Evolutionary conservation across 2,329 filamentous ascomycete genomes (phyloP), one percentile per base, ranked within the genome.

Genomic region (Pseudohalonectria lignicola): DNA sequence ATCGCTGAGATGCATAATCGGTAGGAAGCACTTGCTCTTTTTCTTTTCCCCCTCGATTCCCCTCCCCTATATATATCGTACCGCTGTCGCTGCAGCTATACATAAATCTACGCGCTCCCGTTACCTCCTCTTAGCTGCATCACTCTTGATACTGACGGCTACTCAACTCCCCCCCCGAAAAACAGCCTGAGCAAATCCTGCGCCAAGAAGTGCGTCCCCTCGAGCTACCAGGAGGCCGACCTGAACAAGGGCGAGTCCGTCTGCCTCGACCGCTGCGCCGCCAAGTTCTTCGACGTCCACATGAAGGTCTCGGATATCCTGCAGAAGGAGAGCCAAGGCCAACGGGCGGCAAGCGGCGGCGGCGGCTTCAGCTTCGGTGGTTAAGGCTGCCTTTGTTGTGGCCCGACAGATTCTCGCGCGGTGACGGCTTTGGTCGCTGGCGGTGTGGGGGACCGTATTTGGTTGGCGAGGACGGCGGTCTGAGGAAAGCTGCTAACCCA

Each of bases 231-330:
- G 60, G 92, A 98, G 69, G 79, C 76, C 61, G 90, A 98, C 53
- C 79, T 98, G 55, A 94, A 95, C 77, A 98, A 98, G 71, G 93
- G 88, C 72, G 92, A 98, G 67, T 87, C 83, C 50, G 92, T 98
- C 52, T 98, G 93, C 69, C 79, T 98, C 51, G 92, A 98, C 68
- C 86, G 92, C 55, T 98, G 93, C 67, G 85, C 93, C 41, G 76
- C 84, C 57, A 98, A 98, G 71, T 98, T 96, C 71, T 95, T 98
- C 67, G 90, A 96, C 53, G 88, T 94, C 55, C 94, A 94, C 62
- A 79, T 94, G 71, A 96, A 95, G 71, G 86, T 96, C 43, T 90
- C 84, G 54, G 88, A 96, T 67, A 86, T 93, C 67, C 87, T 96
- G 79, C 87, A 95, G 66, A 78, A 81, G 47, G 84, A 94, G 63